Base-by-base conservation (phyloP, 345 rosid genomes). In the Noccaea bulbosa region DNA sequence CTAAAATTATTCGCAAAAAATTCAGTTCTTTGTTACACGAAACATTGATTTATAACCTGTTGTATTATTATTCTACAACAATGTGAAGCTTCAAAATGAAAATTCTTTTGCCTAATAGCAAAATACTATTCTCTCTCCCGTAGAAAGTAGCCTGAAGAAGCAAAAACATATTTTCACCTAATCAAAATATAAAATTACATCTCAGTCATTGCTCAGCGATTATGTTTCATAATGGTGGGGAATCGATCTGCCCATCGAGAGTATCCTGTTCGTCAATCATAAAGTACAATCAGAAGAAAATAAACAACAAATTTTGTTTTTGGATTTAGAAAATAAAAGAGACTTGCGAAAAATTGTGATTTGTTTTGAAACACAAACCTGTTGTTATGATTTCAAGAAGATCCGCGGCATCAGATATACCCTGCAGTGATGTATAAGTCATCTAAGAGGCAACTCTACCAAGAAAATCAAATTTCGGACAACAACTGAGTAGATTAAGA, bases 351-450 rank as follows among this genome's bases (percentile, higher is more conserved):
- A 55, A 50, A 27, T 27, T 1, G 44, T 20, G 20, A 43, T 62
- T 7, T 43, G 7, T 41, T 34, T 62, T 11, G 52, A 61, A 45
- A 62, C 69, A 3, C 79, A 68, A 48, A 89, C 96, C 97, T 75
- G 87, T 61, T 45, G 67, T 72, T 55, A 87, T 73, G 78, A 87
- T 89, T 63, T 82, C 93, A 39, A 83, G 78, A 82, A 91, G 97
- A 81, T 91, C 96, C 55, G 59, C 79, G 0, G 33, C 53, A 41
- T 80, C 82, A 24, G 83, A 53, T 52, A 38, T 74, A 66, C 54
- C 79, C 88, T 87, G 84, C 59, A 71, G 73, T 47, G 53, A 51
- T 0, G 48, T 37, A 6, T 17, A 20, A 27, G 27, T 34, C 33
- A 57, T 39, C 10, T 54, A 49, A 43, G 24, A 27, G 66, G 40